Conservation (phyloP, 2,329 filamentous ascomycete genomes). For the Paracamarosporium sp. region DNA sequence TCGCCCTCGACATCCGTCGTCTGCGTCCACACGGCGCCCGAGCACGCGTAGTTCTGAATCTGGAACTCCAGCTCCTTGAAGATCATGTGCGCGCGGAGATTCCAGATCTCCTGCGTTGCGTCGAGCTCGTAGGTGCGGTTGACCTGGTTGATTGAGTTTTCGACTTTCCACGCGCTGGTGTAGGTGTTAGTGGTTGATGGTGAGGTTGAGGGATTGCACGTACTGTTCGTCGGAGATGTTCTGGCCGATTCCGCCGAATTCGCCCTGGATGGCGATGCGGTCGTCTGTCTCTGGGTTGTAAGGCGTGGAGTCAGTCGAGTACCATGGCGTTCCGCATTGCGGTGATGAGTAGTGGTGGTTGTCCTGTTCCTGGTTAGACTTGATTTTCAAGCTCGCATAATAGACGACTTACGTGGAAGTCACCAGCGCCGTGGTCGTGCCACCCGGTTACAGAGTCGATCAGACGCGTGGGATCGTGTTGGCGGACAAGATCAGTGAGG, state of each 20-base stretch:
- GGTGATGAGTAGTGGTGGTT: slow-evolving; percentile 77
- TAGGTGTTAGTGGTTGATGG: neutral
- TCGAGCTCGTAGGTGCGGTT: slow-evolving; percentile 74
- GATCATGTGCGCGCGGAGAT: slow-evolving; percentile 67
- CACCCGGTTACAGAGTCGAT: slow-evolving; percentile 70
- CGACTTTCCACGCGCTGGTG: slow-evolving; percentile 69
- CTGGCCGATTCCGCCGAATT: slow-evolving; percentile 73
- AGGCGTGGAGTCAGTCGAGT: slow-evolving; percentile 63
- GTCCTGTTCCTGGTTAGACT: slow-evolving; percentile 59
- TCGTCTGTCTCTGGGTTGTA: slow-evolving; percentile 51
- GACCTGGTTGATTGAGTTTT: slow-evolving; percentile 64
- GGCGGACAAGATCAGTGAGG: slow-evolving; percentile 62
- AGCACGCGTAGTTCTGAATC: slow-evolving; percentile 65
- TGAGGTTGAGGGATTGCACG: slow-evolving; percentile 25
- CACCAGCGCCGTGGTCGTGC: slow-evolving; percentile 71
- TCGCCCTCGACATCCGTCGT: slow-evolving; percentile 78
- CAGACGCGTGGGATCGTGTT: slow-evolving; percentile 68
- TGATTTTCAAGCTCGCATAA: slow-evolving; percentile 1
- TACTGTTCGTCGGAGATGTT: slow-evolving; percentile 69
- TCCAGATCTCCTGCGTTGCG: slow-evolving; percentile 65
- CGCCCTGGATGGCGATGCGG: slow-evolving; percentile 73
- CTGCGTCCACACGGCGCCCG: slow-evolving; percentile 74
- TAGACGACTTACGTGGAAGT: slow-evolving; percentile 52
- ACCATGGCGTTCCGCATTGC: slow-evolving; percentile 74
- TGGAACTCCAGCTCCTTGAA: slow-evolving; percentile 58